Evolutionary conservation across 768 basidiomycete genomes (phyloP), one percentile per base, ranked within the genome.

Genomic region (Macrolepiota albuminosa): DNA sequence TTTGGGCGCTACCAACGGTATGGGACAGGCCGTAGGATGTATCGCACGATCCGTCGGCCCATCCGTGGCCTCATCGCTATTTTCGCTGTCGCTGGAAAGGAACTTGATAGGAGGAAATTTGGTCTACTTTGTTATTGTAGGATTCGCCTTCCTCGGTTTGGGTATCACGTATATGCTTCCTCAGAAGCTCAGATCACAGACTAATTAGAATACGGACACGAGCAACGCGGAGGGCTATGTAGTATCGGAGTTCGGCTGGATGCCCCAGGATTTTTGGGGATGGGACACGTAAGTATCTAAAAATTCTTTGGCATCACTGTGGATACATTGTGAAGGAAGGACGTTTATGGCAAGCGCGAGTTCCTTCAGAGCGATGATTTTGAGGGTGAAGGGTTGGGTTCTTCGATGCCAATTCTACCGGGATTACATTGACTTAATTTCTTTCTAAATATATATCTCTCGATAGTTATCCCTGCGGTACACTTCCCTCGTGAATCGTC

Each of bases 1-100:
- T 6, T 70, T 88, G 6, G 84, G 81, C 1, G 77, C 82, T 6
- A 77, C 79, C 4, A 84, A 84, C 61, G 83, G 84, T 9, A 60
- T 86, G 34, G 83, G 78, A 8, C 85, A 88, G 66, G 81, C 83
- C 64, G 67, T 78, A 6, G 74, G 76, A 0, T 82, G 80, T 1
- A 67, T 76, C 1, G 71, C 79, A 64, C 76, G 85, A 39, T 74
- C 77, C 3, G 65, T 78, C 14, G 77, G 72, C 4, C 78, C 78
- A 4, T 69, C 76, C 4, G 61, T 71, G 13, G 73, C 78, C 13
- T 75, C 78, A 3, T 78, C 78, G 24, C 61, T 79, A 11, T 80
- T 78, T 49, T 74, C 78, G 4, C 59, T 77, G 1, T 76, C 77
- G 0, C 55, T 75, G 1, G 67, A 78, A 50, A 66, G 65, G 37